Evolutionary conservation across 2,329 filamentous ascomycete species (phyloP), one percentile per base, ranked within the genome.

Genomic region (Sclerotinia subarctica): DNA sequence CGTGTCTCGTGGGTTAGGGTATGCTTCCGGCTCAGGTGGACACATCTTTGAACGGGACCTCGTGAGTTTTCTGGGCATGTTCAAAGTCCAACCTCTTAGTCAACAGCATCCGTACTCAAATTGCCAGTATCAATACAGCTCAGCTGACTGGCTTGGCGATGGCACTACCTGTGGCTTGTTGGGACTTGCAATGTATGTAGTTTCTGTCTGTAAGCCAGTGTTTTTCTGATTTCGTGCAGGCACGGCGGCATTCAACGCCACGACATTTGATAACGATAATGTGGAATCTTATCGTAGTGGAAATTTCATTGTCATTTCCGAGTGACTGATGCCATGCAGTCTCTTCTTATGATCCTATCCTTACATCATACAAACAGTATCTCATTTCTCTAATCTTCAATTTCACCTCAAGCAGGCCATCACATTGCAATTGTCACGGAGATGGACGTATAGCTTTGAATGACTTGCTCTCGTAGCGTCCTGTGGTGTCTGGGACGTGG

Each of bases 381-480:
- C 72, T 80, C 17, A 79, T 82, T 10, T 72, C 79, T 0, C 79
- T 82, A 0, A 72, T 83, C 13, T 86, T 85, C 77, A 82, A 79
- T 71, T 74, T 85, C n/a, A 82, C 81, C 1, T 42, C 59, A 29
- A 65, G 62, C 46, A 58, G 67, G 19, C 35, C 0, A 76, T 86
- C 26, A 76, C 78, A 10, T 76, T 81, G 17, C 15, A 65, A 64
- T 5, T 24, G 66, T 1, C 66, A 42, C 68, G 71, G 76, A 53
- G 80, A 80, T 10, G 82, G 83, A 1, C 81, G 82, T 47, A 74
- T 86, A 4, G 80, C 82, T 0, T 75, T 86, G 0, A 83, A 84
- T 4, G 83, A 82, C 13, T 76, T 85, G 6, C 82, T 2, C 79
- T 82, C 2, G 78, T 84, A 10, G 66, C 21, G 35, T 29, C 53